Conservation (phyloP, 768 basidiomycete genomes). For the Boletellus ananas region DNA sequence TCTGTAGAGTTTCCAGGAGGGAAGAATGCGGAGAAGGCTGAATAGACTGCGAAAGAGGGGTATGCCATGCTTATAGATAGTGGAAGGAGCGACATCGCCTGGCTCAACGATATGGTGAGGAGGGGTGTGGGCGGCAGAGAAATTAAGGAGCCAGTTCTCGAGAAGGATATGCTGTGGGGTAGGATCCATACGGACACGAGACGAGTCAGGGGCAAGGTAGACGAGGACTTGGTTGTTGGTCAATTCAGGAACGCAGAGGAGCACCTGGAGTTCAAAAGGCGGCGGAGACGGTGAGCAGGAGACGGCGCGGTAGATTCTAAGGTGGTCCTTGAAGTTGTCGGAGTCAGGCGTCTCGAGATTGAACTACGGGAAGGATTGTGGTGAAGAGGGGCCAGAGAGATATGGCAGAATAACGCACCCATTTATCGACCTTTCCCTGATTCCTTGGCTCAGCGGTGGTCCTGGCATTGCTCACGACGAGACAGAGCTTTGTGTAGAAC, state of each 20-base stretch:
- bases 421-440: constrained; percentile 67
- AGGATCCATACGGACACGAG: constrained; percentile 64
- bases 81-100: constrained; percentile 60
- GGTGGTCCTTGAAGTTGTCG: constrained; percentile 60
- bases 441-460: constrained; percentile 47
- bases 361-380: constrained; percentile 50
- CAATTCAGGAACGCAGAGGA: constrained; percentile 67
- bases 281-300: constrained; percentile 32
- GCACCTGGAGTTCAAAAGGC: constrained; percentile 63
- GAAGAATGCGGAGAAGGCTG: constrained; percentile 67
- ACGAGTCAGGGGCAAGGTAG: constrained; percentile 52
- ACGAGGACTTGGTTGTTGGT: constrained; percentile 71
- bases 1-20: constrained; percentile 71
- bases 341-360: constrained; percentile 77
- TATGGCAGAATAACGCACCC: constrained; percentile 49
- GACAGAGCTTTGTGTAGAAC: constrained; percentile 78
- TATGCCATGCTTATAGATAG: constrained; percentile 84
- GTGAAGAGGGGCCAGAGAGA: not conserved
- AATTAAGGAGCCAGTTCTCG: constrained; percentile 63
- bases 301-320: constrained; percentile 56
- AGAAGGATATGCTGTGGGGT: constrained; percentile 66
- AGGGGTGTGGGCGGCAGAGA: constrained; percentile 29
- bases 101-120: constrained; percentile 22
- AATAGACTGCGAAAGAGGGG: constrained; percentile 72
- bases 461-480: constrained; percentile 70